A percentile compares a stretch with the other conserved stretches of the same genome.
phyloP scores from a whole-genome alignment of 2,329 filamentous ascomycete genomes.

The Pseudocercospora eumusae region DNA sequence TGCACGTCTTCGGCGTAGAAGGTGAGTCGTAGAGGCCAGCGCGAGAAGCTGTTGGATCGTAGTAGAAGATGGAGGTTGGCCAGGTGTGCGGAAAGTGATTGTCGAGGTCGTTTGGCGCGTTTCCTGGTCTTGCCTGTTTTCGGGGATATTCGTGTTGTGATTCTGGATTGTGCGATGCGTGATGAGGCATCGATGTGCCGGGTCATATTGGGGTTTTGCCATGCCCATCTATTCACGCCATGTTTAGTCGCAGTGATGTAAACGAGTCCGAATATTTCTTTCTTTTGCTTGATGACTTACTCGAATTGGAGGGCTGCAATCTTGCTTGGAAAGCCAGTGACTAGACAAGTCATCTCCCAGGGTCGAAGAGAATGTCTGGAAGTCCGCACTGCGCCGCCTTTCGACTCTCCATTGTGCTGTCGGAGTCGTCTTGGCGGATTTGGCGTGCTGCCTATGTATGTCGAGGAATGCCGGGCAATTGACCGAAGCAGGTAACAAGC shows the following conservation, averaged over 20 bases:
- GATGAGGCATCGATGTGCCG: conserved; percentile 70
- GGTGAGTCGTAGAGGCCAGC: conserved; percentile 79
- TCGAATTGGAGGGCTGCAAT: conserved; percentile 92
- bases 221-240: conserved; percentile 71
- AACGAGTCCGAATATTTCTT: too few species aligned
- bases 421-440: conserved; percentile 79
- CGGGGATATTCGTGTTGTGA: conserved; percentile 39
- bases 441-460: conserved; percentile 92
- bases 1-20: conserved; percentile 76
- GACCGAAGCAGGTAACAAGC: conserved; percentile 91
- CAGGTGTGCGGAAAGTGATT: conserved; percentile 67
- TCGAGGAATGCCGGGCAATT: conserved; percentile 66
- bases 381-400: conserved; percentile 80
- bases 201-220: conserved; percentile 81
- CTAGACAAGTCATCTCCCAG: conserved; percentile 87
- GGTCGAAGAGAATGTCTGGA: conserved; percentile 68
- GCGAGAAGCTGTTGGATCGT: conserved; percentile 73
- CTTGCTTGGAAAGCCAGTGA: conserved; percentile 85
- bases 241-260: too few species aligned
- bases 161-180: conserved; percentile 55
- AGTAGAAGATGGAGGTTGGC: conserved; percentile 81
- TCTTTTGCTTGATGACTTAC: conserved; percentile 59
- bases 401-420: conserved; percentile 85
- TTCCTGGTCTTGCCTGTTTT: conserved; percentile 46
- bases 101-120: conserved; percentile 58